Percentiles rank a stretch among this genome's conserved stretches.
phyloP scores from a whole-genome alignment of 352 stramenopile species.

The Globisporangium sylvaticum region DNA sequence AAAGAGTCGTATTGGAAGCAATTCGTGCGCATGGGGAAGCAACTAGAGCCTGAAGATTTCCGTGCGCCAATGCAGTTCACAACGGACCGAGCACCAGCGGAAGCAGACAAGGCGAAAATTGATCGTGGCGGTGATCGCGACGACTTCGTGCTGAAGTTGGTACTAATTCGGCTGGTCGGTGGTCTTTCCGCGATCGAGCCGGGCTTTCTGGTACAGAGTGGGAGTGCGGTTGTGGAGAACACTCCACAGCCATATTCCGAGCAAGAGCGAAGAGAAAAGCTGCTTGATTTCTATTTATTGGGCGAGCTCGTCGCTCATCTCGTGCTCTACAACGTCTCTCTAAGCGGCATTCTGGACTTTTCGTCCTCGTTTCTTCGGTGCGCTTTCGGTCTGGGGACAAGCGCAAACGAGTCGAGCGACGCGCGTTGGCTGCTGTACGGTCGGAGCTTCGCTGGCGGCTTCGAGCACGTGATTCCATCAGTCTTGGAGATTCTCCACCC shows the following conservation, averaged over 20 bases:
- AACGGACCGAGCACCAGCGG: conserved; percentile 17
- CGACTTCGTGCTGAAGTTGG: conserved; percentile 31
- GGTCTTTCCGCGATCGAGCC: conserved; percentile 28
- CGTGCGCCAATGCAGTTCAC: conserved; percentile 41
- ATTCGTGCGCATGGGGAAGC: conserved; percentile 37
- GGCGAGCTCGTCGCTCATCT: conserved; percentile 62
- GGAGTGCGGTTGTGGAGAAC: background rate
- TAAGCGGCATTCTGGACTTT: conserved; percentile 57
- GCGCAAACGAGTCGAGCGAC: background rate
- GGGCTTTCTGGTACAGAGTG: conserved; percentile 28
- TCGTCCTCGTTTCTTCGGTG: conserved; percentile 45
- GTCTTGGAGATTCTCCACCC: conserved; percentile 44
- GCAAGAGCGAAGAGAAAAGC: conserved; percentile 15
- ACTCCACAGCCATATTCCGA: background rate
- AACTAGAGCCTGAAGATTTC: conserved; percentile 40
- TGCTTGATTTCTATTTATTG: conserved; percentile 55
- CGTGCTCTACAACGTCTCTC: conserved; percentile 39
- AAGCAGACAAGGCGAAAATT: conserved; percentile 4
- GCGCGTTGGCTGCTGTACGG: conserved; percentile 14
- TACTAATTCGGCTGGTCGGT: conserved; percentile 32
- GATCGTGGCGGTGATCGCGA: background rate
- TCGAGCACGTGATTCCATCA: conserved; percentile 48
- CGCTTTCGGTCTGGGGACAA: conserved; percentile 19
- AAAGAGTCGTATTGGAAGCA: conserved; percentile 42
- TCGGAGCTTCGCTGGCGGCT: conserved; percentile 45